Conservation (phyloP, 2,329 filamentous ascomycete genomes). For the Mycogone perniciosa region DNA sequence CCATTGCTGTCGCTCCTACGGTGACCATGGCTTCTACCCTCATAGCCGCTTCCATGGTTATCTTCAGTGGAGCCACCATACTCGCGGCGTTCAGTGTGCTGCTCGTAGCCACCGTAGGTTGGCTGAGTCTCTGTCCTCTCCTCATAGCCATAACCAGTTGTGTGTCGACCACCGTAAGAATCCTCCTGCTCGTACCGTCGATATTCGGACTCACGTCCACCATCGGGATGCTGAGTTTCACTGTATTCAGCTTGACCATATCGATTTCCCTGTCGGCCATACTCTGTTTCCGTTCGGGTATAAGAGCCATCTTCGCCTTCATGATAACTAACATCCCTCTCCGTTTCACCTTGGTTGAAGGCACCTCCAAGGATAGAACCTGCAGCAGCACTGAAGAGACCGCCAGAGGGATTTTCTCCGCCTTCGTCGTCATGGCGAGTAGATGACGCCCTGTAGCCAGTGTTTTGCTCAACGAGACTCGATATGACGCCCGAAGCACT, state of each 20-base stretch:
- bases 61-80: conserved; percentile 30
- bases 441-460: conserved; percentile 35
- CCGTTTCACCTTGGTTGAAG: conserved; percentile 49
- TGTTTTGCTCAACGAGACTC: conserved; percentile 39
- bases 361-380: conserved; percentile 59
- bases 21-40: conserved; percentile 20
- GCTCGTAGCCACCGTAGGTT: conserved; percentile 51
- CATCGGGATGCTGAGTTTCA: conserved; percentile 51
- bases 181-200: conserved; percentile 54
- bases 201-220: conserved; percentile 54
- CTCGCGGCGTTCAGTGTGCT: conserved; percentile 49
- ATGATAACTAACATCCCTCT: conserved; percentile 45
- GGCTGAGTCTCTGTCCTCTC: conserved; percentile 49
- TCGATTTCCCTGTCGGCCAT: conserved; percentile 49
- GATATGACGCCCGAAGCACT: conserved; percentile 50
- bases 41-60: conserved; percentile 20
- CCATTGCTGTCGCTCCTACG: conserved; percentile 17
- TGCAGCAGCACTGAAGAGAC: conserved; percentile 60
- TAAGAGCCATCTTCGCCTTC: conserved; percentile 55
- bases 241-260: conserved; percentile 57
- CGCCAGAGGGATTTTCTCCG: conserved; percentile 60
- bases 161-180: conserved; percentile 29
- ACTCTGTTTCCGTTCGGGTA: conserved; percentile 55
- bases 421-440: conserved; percentile 34
- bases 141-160: conserved; percentile 51